Evolutionary conservation across 176 grass and related monocot species (phyloP).

Genomic region (Panicum miliaceum): DNA sequence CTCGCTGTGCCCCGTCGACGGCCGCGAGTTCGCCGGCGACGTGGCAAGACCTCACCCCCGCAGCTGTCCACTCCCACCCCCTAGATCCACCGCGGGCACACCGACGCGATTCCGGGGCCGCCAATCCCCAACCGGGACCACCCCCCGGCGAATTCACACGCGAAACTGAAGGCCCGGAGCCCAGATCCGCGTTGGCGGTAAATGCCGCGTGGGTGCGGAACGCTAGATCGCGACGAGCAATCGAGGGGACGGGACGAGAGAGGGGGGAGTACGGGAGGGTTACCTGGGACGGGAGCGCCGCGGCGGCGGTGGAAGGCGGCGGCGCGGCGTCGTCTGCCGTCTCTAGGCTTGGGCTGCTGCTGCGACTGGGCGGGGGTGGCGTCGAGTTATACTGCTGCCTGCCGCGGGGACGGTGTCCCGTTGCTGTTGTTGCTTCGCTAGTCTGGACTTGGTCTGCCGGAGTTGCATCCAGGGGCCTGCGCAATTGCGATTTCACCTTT

Average conservation of each 20-base stretch:
- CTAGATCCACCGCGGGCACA: neutral
- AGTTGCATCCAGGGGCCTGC: constrained; percentile 14
- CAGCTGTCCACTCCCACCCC: neutral
- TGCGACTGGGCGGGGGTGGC: neutral
- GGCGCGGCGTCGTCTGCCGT: neutral
- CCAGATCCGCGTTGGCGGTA: neutral
- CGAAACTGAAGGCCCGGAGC: neutral
- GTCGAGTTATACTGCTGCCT: constrained; percentile 34
- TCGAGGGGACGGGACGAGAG: neutral
- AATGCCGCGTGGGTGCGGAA: neutral
- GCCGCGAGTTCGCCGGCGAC: neutral
- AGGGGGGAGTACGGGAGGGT: no score
- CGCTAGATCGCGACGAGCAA: constrained; percentile 5
- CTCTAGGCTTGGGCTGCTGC: neutral
- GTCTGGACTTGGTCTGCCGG: neutral
- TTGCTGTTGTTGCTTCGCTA: neutral
- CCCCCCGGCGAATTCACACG: neutral
- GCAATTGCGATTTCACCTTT: neutral
- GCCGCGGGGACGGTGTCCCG: constrained; percentile 15
- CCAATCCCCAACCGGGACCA: neutral
- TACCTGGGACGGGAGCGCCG: constrained; percentile 19
- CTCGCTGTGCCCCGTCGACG: neutral
- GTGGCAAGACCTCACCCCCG: neutral
- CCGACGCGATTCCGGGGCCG: neutral
- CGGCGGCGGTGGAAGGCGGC: neutral